Base-by-base conservation (phyloP, 345 rosid genomes). In the Lepidium africanum region DNA sequence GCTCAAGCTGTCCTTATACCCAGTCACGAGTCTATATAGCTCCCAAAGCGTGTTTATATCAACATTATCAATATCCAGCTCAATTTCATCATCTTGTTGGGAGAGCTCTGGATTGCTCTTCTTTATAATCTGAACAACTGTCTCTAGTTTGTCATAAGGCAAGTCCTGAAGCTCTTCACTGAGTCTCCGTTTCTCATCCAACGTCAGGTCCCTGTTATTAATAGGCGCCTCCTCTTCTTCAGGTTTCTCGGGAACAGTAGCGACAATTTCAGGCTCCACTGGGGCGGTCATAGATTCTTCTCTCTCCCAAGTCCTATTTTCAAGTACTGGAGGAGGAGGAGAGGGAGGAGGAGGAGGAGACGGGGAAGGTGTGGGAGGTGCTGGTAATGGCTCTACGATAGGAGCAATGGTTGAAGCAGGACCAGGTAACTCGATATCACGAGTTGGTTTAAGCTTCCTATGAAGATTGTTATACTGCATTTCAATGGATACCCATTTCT, bases 31-130 rank as follows among this genome's bases (percentile, higher is more conserved):
- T 50, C 78, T 75, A 68, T 94, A 79, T 54, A 94, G 92, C 75
- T 91, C 95, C 99, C 96, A 94, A 55, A 91, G 89, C 12, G 95
- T 91, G 66, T 91, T 83, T 42, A 75, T 66, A 75, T 91, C 96
- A 69, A 94, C 76, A 75, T 78, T 77, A 63, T 91, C 97, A 39
- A 94, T 87, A 62, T 94, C 97, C 65, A 94, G 82, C 76, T 91
- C 99, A 74, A 94, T 85, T 77, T 91, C 99, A 79, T 89, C 92
- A 67, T 91, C 96, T 56, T 87, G 84, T 63, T 82, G 88, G 55
- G 79, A 82, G 73, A 91, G 87, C n/a, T 76, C 85, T 38, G 86
- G 81, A 48, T 85, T 94, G 67, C 92, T 83, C 80, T 82, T 89
- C 82, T 79, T 94, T 61, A 94, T 87, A 66, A 91, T 94, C 78